Conservation (phyloP, 352 stramenopile genomes). For the Globisporangium parvum region DNA sequence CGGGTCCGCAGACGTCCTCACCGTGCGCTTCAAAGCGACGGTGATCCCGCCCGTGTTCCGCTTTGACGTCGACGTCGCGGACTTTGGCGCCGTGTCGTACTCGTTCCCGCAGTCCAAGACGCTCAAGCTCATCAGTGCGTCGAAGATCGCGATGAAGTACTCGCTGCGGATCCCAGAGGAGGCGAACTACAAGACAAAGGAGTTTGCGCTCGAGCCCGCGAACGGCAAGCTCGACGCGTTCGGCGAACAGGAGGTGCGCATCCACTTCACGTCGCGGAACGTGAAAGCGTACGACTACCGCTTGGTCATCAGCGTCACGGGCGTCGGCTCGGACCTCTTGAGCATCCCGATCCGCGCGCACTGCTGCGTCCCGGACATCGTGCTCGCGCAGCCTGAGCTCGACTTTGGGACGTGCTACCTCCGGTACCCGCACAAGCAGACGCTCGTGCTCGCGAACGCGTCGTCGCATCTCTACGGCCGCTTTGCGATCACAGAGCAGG, state of each 20-base stretch:
- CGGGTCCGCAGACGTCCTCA: slow-evolving; percentile 82
- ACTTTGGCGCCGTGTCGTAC: slow-evolving; percentile 91
- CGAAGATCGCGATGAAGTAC: slow-evolving; percentile 91
- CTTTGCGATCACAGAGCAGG: slow-evolving; percentile 89
- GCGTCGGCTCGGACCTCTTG: slow-evolving; percentile 87
- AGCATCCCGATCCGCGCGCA: slow-evolving; percentile 87
- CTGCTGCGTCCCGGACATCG: slow-evolving; percentile 82
- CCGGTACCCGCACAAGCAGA: slow-evolving; percentile 87
- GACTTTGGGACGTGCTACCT: slow-evolving; percentile 90
- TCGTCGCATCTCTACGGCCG: slow-evolving; percentile 66
- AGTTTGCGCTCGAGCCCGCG: slow-evolving; percentile 83
- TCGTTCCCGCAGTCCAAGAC: slow-evolving; percentile 78
- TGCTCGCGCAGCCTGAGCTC: slow-evolving; percentile 57
- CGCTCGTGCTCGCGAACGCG: slow-evolving; percentile 86
- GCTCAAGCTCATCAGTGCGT: slow-evolving; percentile 90
- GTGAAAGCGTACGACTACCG: slow-evolving; percentile 91
- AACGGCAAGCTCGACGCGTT: slow-evolving; percentile 76
- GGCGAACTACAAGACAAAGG: slow-evolving; percentile 84
- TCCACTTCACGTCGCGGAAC: slow-evolving; percentile 85
- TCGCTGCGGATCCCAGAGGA: slow-evolving; percentile 89
- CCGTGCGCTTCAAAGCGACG: slow-evolving; percentile 79
- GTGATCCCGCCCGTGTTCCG: slow-evolving; percentile 93
- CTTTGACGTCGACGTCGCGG: slow-evolving; percentile 86
- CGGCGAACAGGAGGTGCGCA: slow-evolving; percentile 69
- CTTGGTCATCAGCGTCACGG: slow-evolving; percentile 88